Evolutionary conservation across 208 protist genomes (phyloP), one percentile per base, ranked within the genome.

Genomic region (Trypanosoma platydactyli): DNA sequence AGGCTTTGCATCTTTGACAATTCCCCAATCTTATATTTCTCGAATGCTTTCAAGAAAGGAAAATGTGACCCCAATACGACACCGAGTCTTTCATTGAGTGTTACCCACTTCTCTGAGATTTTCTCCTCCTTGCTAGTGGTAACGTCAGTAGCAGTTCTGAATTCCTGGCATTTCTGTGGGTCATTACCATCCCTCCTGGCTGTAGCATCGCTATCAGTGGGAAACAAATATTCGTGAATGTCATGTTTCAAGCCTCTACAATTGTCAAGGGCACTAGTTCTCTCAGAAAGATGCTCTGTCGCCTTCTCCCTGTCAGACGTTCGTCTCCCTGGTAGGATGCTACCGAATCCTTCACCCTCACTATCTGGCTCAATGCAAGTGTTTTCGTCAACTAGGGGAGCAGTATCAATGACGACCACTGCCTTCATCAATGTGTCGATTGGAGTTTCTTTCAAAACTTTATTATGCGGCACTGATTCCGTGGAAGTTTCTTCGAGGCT

Each of bases 321-420:
- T 3, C 44, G 1, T 24, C 5, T 33, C 35, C 80, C 80, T 29
- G 78, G 68, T 7, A 95, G 46, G 57, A 95, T 90, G 53, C 71
- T 70, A 18, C 89, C 89, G 70, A 83, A 92, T 24, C 89, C 89
- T 51, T 95, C 89, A 3, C 81, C 89, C 53, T 95, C 89, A 63
- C 89, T 95, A 60, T 95, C 89, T 15, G 68, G 50, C 48, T 93
- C 84, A 7, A 90, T 76, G 45, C 69, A 68, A 16, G 76, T 79
- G 22, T 77, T 69, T 71, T 92, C 79, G 12, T 76, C 84, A 24
- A 84, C 75, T n/a, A 95, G 62, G 13, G 83, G 77, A 0, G 86
- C 76, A 0, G 57, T 56, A 61, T 95, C 89, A 27, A 93, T 78
- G 4, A 91, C 33, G 29, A 77, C 52, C 53, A 80, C 67, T 3